Evolutionary conservation across 2,329 filamentous ascomycete genomes (phyloP).

Genomic region (Xylaria sp.): DNA sequence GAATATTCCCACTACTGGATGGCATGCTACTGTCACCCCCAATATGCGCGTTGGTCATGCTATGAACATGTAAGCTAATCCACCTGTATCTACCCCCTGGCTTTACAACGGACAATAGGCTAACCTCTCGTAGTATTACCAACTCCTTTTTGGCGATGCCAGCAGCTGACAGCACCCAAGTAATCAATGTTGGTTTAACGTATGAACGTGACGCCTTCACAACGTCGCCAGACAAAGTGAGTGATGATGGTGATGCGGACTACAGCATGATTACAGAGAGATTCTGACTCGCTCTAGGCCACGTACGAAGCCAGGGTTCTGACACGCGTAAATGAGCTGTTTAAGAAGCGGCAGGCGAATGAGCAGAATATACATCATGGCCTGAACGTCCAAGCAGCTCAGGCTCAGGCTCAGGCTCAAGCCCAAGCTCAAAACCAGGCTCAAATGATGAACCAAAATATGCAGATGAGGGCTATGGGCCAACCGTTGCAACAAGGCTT

Average conservation of each 20-base stretch:
- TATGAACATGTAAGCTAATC: slow-evolving; percentile 51
- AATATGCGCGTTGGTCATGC: slow-evolving; percentile 51
- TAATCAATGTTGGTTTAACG: slow-evolving; percentile 56
- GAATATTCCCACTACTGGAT: slow-evolving; percentile 43
- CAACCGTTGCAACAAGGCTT: slow-evolving; percentile 65
- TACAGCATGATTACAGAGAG: neutral
- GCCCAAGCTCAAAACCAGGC: slow-evolving; percentile 52
- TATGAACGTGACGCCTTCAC: slow-evolving; percentile 62
- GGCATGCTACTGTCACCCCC: slow-evolving; percentile 50
- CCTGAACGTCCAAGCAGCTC: slow-evolving; percentile 58
- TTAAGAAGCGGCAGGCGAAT: slow-evolving; percentile 62
- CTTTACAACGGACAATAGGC: neutral
- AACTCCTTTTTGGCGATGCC: slow-evolving; percentile 62
- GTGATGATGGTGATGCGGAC: slow-evolving; percentile 27
- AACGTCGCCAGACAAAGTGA: slow-evolving; percentile 61
- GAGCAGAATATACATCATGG: slow-evolving; percentile 61
- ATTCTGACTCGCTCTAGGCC: slow-evolving; percentile 51
- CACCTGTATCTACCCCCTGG: neutral
- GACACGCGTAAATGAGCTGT: slow-evolving; percentile 60
- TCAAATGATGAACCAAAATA: slow-evolving; percentile 63
- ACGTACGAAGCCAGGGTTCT: slow-evolving; percentile 62
- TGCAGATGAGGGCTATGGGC: slow-evolving; percentile 64
- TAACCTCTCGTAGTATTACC: slow-evolving; percentile 56
- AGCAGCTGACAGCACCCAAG: slow-evolving; percentile 54
- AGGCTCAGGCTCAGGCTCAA: slow-evolving; percentile 43